phyloP scores from a whole-genome alignment of 148 eudicot genomes.

The Cornus controversa region DNA sequence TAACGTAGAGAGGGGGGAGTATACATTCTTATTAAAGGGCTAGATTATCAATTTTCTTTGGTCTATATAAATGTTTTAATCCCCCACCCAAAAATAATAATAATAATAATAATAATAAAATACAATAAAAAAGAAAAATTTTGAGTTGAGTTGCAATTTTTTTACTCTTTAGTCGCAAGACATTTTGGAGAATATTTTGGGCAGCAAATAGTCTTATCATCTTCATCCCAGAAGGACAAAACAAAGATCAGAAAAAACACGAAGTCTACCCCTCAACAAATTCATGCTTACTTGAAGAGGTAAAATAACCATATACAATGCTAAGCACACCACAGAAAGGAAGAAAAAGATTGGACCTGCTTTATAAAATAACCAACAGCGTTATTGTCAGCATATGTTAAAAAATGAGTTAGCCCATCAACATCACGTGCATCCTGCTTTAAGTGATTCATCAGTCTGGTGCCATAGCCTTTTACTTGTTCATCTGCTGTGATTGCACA shows the following conservation, averaged over 20 bases:
- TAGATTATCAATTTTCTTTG: background rate
- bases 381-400: slow-evolving; percentile 97
- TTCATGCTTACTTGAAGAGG: background rate
- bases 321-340: background rate
- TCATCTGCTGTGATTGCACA: slow-evolving; percentile 97
- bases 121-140: background rate
- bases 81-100: background rate
- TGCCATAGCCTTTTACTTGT: slow-evolving; percentile 99
- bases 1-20: too few relatives aligned
- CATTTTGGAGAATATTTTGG: background rate
- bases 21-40: background rate
- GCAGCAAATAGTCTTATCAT: background rate
- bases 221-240: background rate
- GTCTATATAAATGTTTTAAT: background rate
- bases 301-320: background rate
- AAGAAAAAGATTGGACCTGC: slow-evolving; percentile 51
- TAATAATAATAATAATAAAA: too few relatives aligned
- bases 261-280: background rate
- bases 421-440: slow-evolving; percentile 95
- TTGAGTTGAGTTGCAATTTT: background rate
- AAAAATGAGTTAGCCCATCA: slow-evolving; percentile 94
- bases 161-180: background rate
- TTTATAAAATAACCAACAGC: slow-evolving; percentile 98
- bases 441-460: slow-evolving; percentile 95
- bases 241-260: slow-evolving; percentile 3